Base-by-base conservation (phyloP, 306 rosid genomes). In the Sophora flavescens region DNA sequence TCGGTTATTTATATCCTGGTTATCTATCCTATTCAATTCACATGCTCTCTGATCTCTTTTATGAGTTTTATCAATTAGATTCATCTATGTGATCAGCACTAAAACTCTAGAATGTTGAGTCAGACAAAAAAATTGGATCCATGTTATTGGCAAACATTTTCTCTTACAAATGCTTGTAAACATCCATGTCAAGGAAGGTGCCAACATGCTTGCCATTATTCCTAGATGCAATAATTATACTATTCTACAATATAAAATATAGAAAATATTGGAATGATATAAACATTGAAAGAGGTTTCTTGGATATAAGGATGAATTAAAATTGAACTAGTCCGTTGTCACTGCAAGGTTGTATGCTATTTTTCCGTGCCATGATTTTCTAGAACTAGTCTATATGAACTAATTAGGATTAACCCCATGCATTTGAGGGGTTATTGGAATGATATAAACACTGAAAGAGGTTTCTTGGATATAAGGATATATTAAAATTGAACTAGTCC, bases 11-110 rank as follows among this genome's bases (percentile, higher is more conserved):
- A 28, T 72, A 66, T 32, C 47, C 15, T 72, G 51, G 11, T 56
- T 76, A 52, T 63, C 52, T 48, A 22, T 63, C 76, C 50, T 18
- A 61, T 65, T 70, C 63, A 66, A 18, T 77, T 56, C 12, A 52
- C 74, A 70, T 42, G 42, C 26, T 53, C 26, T 53, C 63, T 15
- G 51, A 75, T 73, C 50, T 47, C 50, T 0, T 64, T 30, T 30
- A 30, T 30, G 32, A 30, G 32, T 30, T 66, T 36, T 48, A 61
- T 71, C 54, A 64, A 5, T 63, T 59, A 3, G 33, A 33, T 64
- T 70, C 39, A 57, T 42, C 80, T 16, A 58, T 66, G 26, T 36
- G 71, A 41, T 65, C 17, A 5, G 6, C 79, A 16, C 26, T 16
- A 74, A 62, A 74, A 41, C 69, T 54, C 63, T 26, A 35, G 12